phyloP scores from a whole-genome alignment of 148 eudicot species.

The Euryodendron excelsum region DNA sequence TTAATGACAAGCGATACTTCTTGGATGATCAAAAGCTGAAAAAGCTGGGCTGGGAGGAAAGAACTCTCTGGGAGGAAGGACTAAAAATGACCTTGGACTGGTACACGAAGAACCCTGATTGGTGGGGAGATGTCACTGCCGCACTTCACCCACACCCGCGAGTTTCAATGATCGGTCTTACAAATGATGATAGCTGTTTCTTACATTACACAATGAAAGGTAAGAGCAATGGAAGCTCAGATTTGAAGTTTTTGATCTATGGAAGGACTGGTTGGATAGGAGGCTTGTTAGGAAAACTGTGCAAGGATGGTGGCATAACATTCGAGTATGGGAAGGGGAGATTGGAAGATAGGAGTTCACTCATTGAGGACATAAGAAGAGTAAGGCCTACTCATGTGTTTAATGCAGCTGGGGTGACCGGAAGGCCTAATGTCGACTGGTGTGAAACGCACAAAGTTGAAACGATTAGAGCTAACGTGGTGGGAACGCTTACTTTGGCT shows the following conservation, averaged over 20 bases:
- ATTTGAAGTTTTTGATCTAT: constrained; percentile 11
- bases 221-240: neutral
- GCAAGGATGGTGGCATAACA: neutral
- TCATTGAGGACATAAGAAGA: neutral
- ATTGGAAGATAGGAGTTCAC: constrained; percentile 4
- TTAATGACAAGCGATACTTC: constrained; percentile 24
- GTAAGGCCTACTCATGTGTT: neutral
- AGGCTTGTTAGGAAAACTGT: constrained; percentile 12
- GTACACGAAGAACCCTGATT: constrained; percentile 18
- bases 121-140: constrained; percentile 27
- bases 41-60: constrained; percentile 14
- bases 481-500: neutral
- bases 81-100: constrained; percentile 20
- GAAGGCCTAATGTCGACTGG: neutral
- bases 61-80: constrained; percentile 22
- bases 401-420: constrained; percentile 7
- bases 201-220: neutral
- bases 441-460: neutral
- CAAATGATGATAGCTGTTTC: neutral
- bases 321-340: constrained; percentile 16
- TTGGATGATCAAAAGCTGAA: constrained; percentile 26
- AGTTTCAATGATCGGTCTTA: neutral
- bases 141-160: constrained; percentile 21
- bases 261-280: constrained; percentile 17
- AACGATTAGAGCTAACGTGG: neutral